These are phyloP conservation scores for Euphorbia pulcherrima DNA, from an alignment of 345 rosid genomes.

Conservation along the genomic window DNA sequence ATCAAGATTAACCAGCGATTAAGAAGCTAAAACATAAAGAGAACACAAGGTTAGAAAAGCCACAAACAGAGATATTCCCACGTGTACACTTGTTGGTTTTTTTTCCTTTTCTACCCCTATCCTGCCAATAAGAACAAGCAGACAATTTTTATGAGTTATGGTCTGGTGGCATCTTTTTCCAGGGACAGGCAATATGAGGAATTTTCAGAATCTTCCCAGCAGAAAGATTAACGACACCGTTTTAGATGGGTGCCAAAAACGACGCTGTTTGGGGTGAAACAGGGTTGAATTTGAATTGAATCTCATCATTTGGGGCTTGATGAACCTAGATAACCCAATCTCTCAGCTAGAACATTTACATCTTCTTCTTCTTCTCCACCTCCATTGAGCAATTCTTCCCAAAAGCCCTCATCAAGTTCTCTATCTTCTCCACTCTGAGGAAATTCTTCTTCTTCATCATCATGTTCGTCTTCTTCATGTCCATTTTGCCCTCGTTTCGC, in stretches of 20 bases:
- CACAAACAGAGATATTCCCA: slow-evolving; percentile 25
- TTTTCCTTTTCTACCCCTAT: slow-evolving; percentile 21
- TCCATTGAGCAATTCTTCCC: slow-evolving; percentile 44
- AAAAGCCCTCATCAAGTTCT: slow-evolving; percentile 44
- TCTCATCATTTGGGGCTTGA: slow-evolving; percentile 30
- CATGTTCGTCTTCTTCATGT: slow-evolving; percentile 23
- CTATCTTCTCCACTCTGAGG: slow-evolving; percentile 24
- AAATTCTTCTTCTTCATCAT: slow-evolving; percentile 14
- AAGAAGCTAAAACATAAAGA: not conserved
- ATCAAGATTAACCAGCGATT: slow-evolving; percentile 21
- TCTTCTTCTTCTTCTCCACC: slow-evolving; percentile 42
- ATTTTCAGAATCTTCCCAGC: too few relatives aligned
- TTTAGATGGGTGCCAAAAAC: too few relatives aligned
- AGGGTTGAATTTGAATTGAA: not conserved
- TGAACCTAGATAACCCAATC: slow-evolving; percentile 51
- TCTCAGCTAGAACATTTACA: slow-evolving; percentile 40
- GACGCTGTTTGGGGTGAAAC: too few relatives aligned
- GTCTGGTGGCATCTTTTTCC: slow-evolving; percentile 13
- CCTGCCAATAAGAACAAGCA: slow-evolving; percentile 37
- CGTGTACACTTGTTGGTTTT: slow-evolving; percentile 17
- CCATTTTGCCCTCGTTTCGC: slow-evolving; percentile 28
- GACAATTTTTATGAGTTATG: too few relatives aligned
- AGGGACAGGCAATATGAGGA: not conserved
- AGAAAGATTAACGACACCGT: too few relatives aligned
- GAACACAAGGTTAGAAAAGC: slow-evolving; percentile 29